Percentiles rank a stretch among this genome's conserved stretches.
These are phyloP conservation scores for Aristolochia californica DNA, from an alignment of 164 flowering plant genomes.

Conservation along the genomic window DNA sequence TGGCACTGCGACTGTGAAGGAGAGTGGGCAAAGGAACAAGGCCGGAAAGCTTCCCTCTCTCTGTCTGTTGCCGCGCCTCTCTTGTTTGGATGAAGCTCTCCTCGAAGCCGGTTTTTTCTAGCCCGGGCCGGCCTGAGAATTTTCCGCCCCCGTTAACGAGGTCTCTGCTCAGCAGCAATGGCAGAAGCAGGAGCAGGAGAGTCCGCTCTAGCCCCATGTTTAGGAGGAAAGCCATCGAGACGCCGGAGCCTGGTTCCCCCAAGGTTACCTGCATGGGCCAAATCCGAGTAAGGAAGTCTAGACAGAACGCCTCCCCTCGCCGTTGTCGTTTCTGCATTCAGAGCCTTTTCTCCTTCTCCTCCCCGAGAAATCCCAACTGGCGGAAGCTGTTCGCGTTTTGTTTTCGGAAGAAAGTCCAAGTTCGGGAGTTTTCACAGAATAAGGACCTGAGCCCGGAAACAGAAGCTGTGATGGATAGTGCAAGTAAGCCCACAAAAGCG, in stretches of 20 bases:
- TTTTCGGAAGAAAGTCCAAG: no score
- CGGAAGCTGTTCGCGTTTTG: no score
- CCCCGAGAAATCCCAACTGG: constrained; percentile 10
- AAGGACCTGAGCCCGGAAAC: not conserved
- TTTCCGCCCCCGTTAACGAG: no score
- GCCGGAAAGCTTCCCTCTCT: no score
- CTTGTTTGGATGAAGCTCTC: no score
- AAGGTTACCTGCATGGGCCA: constrained; percentile 73
- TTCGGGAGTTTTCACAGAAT: no score
- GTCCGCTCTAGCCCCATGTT: constrained; percentile 53
- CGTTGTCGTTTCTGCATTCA: not conserved
- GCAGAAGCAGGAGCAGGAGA: constrained; percentile 51
- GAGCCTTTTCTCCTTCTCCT: constrained; percentile 5
- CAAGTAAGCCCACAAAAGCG: constrained; percentile 4
- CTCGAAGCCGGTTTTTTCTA: no score
- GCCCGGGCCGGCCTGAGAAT: no score
- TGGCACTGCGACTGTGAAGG: no score
- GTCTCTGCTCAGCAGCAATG: constrained; percentile 30
- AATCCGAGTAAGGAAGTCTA: constrained; percentile 34
- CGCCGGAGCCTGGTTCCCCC: constrained; percentile 64
- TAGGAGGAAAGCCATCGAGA: constrained; percentile 19
- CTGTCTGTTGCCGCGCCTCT: no score
- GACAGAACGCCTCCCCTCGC: constrained; percentile 1
- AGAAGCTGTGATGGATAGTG: constrained; percentile 9
- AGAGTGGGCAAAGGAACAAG: no score